Evolutionary conservation across 495 filamentous ascomycete species (phyloP).

Genomic region (Penicillium cataractarum): DNA sequence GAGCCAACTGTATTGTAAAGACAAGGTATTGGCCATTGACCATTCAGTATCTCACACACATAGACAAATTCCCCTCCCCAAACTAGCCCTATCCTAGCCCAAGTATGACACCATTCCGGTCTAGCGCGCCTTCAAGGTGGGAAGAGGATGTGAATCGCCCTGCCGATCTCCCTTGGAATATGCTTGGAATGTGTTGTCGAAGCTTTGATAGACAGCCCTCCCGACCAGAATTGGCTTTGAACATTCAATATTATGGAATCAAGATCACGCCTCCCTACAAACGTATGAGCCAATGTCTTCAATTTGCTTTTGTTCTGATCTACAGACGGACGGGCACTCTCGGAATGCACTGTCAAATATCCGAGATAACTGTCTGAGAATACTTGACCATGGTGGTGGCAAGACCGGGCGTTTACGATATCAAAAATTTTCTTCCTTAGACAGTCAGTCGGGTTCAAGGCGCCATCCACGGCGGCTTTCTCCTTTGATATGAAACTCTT

Average conservation of each 20-base stretch:
- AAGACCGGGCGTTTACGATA: conserved; percentile 1
- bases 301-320: not conserved
- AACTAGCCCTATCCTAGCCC: not conserved
- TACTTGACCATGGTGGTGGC: conserved; percentile 1
- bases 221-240: not conserved
- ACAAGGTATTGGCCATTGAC: not conserved
- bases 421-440: not conserved
- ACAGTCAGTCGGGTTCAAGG: not conserved
- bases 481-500: not conserved
- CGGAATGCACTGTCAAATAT: not conserved
- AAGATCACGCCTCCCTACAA: not conserved
- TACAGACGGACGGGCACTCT: not conserved
- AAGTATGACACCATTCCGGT: not conserved
- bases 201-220: conserved; percentile 3
- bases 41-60: no score
- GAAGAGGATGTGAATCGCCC: conserved; percentile 7
- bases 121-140: not conserved
- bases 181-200: conserved; percentile 2
- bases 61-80: not conserved
- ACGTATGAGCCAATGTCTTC: not conserved
- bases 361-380: not conserved
- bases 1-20: not conserved
- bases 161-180: conserved; percentile 19
- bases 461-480: not conserved
- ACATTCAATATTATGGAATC: not conserved